Evolutionary conservation across 192 early-diverging fungal species (phyloP).

Genomic region (Coemansia sp.): DNA sequence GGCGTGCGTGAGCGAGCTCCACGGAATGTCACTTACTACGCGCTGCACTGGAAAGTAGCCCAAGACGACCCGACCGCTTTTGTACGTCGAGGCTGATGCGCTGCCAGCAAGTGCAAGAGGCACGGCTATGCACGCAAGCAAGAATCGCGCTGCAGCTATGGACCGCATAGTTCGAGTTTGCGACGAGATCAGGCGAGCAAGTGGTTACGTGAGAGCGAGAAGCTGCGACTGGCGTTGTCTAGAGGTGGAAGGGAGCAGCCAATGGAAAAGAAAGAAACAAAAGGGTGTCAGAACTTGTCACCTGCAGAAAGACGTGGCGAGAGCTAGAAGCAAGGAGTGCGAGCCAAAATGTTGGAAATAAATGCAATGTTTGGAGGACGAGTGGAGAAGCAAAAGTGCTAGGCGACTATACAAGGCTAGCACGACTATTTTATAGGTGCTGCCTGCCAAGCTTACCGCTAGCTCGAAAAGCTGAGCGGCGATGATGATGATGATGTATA

Average conservation of each 20-base stretch:
- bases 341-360: not conserved
- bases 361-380: not conserved
- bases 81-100: constrained; percentile 25
- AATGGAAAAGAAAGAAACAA: not conserved
- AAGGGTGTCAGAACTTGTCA: not conserved
- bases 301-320: not conserved
- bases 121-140: constrained; percentile 2
- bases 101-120: not conserved
- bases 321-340: not conserved
- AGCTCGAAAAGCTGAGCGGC: not conserved
- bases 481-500: not conserved
- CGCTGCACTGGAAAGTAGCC: constrained; percentile 57
- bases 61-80: constrained; percentile 43
- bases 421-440: constrained; percentile 2
- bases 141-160: not conserved
- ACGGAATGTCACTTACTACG: constrained; percentile 47
- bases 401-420: not conserved
- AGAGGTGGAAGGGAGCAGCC: not conserved
- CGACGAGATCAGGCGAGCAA: not conserved
- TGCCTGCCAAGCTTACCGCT: not conserved
- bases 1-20: constrained; percentile 63
- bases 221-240: not conserved
- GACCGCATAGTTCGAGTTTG: not conserved
- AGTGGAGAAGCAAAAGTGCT: not conserved
- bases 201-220: too few species aligned